These are phyloP conservation scores for Ramularia collo-cygni DNA, from an alignment of 2,329 filamentous ascomycete genomes.

Conservation along the genomic window DNA sequence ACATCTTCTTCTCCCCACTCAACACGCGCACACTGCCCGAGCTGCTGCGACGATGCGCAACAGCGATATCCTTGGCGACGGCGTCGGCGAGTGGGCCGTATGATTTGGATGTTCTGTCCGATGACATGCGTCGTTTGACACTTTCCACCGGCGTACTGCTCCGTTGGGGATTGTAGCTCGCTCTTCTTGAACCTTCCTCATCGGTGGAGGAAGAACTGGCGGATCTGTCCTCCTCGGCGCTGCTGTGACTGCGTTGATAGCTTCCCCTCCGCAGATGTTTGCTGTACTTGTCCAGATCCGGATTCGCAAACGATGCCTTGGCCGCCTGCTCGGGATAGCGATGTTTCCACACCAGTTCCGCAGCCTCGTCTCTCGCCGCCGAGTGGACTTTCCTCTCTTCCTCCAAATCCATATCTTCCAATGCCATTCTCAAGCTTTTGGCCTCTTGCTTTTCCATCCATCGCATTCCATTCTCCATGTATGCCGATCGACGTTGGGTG, in stretches of 20 bases:
- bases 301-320: slow-evolving; percentile 32
- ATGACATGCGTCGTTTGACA: too few relatives aligned
- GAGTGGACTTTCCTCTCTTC: slow-evolving; percentile 59
- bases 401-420: slow-evolving; percentile 65
- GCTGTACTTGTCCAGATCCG: slow-evolving; percentile 48
- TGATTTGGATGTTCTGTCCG: slow-evolving; percentile 24
- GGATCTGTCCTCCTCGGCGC: slow-evolving; percentile 8
- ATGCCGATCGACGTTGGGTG: slow-evolving; percentile 53
- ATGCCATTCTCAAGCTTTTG: slow-evolving; percentile 60
- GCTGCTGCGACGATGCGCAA: slow-evolving; percentile 45
- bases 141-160: slow-evolving; percentile 11
- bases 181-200: too few relatives aligned
- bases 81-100: slow-evolving; percentile 31
- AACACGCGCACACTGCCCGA: slow-evolving; percentile 59
- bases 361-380: slow-evolving; percentile 68
- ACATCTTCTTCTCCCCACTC: slow-evolving; percentile 62
- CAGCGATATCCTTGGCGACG: slow-evolving; percentile 29
- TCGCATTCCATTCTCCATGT: slow-evolving; percentile 65
- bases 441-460: slow-evolving; percentile 80
- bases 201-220: too few relatives aligned
- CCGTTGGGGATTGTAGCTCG: too few relatives aligned
- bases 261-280: slow-evolving; percentile 64
- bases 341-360: slow-evolving; percentile 72
- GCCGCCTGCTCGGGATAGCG: slow-evolving; percentile 61
- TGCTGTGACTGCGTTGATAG: slow-evolving; percentile 52